A percentile compares a stretch with the other conserved stretches of the same genome.
Evolutionary conservation across 371 early-diverging fungal species (phyloP).

Genomic region (Dichotomocladium elegans): DNA sequence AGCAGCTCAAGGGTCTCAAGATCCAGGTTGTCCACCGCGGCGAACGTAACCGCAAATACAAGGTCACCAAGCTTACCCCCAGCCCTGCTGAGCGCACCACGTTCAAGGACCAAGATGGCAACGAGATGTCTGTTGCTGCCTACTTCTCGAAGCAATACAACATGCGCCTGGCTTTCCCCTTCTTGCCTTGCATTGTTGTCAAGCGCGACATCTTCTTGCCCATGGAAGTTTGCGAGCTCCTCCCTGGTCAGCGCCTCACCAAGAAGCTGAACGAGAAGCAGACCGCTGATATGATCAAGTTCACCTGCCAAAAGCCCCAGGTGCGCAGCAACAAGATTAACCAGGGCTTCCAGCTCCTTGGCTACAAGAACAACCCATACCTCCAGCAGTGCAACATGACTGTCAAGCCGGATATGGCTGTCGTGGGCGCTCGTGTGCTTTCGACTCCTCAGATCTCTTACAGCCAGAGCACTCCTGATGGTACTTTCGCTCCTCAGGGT

Average conservation of each 20-base stretch:
- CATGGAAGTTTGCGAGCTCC: conserved; percentile 84
- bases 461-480: conserved; percentile 47
- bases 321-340: conserved; percentile 60
- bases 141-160: conserved; percentile 75
- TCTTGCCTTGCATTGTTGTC: conserved; percentile 83
- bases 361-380: conserved; percentile 51
- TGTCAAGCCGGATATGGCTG: conserved; percentile 55
- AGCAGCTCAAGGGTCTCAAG: conserved; percentile 64
- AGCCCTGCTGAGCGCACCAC: conserved; percentile 61
- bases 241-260: conserved; percentile 73
- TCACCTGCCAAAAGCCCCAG: conserved; percentile 78
- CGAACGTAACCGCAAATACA: conserved; percentile 61
- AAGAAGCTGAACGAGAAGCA: conserved; percentile 79
- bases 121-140: conserved; percentile 58
- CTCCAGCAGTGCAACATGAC: conserved; percentile 58
- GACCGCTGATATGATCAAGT: conserved; percentile 91
- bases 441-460: conserved; percentile 74
- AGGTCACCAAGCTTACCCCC: conserved; percentile 59
- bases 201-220: conserved; percentile 63
- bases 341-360: conserved; percentile 41
- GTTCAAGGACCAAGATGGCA: conserved; percentile 51
- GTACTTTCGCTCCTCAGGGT: conserved; percentile 61
- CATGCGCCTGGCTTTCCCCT: conserved; percentile 63
- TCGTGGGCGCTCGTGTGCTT: conserved; percentile 67
- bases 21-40: conserved; percentile 74